A percentile compares a stretch with the other conserved stretches of the same genome.
Evolutionary conservation across 1,284 basidiomycete genomes (phyloP).

Genomic region (Naganishia sp.): DNA sequence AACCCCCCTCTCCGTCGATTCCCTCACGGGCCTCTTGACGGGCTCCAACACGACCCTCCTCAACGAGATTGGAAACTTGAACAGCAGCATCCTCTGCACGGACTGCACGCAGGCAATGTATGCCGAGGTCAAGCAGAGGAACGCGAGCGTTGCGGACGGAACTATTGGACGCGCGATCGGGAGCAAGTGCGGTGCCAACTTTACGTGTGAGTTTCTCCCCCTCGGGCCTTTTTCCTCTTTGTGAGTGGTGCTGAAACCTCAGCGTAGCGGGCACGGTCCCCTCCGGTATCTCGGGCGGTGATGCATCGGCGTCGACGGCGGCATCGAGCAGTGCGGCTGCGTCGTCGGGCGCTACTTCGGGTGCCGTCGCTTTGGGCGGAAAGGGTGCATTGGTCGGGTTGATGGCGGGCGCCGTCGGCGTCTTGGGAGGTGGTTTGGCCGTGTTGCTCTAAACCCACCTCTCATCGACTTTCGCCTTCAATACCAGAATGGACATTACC

Average conservation of each 20-base stretch:
- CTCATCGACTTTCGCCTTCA: neutral
- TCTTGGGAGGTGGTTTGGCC: constrained; percentile 12
- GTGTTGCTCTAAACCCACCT: constrained; percentile 7
- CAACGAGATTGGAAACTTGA: constrained; percentile 35
- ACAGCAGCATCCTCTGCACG: constrained; percentile 45
- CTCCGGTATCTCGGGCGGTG: constrained; percentile 26
- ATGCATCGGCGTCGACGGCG: constrained; percentile 32
- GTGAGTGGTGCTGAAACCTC: constrained; percentile 13
- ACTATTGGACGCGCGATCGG: constrained; percentile 40
- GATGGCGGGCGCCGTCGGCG: constrained; percentile 16
- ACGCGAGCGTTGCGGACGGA: constrained; percentile 39
- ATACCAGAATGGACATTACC: neutral
- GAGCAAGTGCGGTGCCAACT: constrained; percentile 43
- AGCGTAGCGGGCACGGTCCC: constrained; percentile 32
- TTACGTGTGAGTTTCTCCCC: constrained; percentile 41
- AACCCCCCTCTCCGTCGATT: constrained; percentile 37
- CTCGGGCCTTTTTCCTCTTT: neutral
- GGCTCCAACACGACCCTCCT: constrained; percentile 31
- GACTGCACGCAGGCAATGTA: constrained; percentile 47
- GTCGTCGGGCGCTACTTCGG: constrained; percentile 1
- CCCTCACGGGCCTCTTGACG: constrained; percentile 40
- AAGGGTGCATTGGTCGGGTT: neutral
- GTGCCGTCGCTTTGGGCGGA: constrained; percentile 6
- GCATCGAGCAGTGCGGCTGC: constrained; percentile 30
- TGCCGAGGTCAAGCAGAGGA: constrained; percentile 42